Conservation (phyloP, 1,284 basidiomycete species). For the Ceratobasidium sp. region DNA sequence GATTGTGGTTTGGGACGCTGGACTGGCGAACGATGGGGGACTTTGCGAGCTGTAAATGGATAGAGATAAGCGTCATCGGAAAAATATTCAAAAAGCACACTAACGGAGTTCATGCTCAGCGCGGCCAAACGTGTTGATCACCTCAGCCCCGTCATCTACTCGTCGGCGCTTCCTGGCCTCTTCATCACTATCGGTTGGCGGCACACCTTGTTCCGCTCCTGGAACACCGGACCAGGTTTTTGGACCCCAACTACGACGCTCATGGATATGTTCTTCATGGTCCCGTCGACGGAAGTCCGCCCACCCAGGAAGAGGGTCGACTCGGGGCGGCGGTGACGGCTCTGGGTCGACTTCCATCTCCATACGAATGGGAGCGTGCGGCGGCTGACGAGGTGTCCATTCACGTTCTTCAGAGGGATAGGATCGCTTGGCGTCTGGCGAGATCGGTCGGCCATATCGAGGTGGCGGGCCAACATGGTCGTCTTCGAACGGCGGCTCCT, state of each 20-base stretch:
- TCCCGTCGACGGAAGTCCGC: constrained; percentile 24
- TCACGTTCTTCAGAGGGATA: constrained; percentile 17
- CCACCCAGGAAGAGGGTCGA: constrained; percentile 35
- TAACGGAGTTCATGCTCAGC: constrained; percentile 27
- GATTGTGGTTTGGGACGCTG: constrained; percentile 25
- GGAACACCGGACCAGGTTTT: constrained; percentile 4
- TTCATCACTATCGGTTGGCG: constrained; percentile 3
- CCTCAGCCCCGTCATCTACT: constrained; percentile 23
- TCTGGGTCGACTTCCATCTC: constrained; percentile 36
- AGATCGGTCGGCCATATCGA: constrained; percentile 1
- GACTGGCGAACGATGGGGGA: constrained; percentile 22
- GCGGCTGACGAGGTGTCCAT: constrained; percentile 21
- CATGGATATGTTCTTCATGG: background rate
- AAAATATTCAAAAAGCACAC: background rate
- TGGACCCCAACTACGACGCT: constrained; percentile 19
- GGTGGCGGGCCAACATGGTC: background rate
- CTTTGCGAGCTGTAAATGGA: constrained; percentile 24
- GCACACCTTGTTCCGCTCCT: background rate
- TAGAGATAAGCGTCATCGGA: background rate
- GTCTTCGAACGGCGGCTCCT: background rate
- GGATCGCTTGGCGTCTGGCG: background rate
- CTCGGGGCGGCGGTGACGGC: background rate
- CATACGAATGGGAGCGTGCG: background rate
- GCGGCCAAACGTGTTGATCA: background rate
- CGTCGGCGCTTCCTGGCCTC: constrained; percentile 30